Conservation (phyloP, 83 land plant species). For the Picea engelmannii region DNA sequence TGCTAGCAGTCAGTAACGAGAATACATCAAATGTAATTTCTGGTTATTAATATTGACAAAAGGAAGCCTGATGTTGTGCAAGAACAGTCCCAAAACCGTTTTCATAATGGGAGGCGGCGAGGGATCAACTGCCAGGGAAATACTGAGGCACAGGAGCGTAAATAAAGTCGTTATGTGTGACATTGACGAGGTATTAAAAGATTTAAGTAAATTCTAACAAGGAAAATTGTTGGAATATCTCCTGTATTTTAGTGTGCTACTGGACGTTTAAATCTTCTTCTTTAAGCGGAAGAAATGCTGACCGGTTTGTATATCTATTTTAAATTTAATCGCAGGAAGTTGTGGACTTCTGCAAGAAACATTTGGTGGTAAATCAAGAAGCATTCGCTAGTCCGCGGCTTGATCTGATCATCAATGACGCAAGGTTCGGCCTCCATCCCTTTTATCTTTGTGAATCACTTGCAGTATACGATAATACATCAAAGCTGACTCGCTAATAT, state of each 20-base stretch:
- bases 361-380: constrained; percentile 36
- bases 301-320: too few species aligned
- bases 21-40: too few species aligned
- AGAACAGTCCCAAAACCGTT: constrained; percentile 43
- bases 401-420: constrained; percentile 55
- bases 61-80: not conserved
- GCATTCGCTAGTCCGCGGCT: constrained; percentile 41
- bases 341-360: constrained; percentile 48
- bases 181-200: constrained; percentile 48
- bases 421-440: constrained; percentile 28
- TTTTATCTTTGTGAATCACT: not conserved
- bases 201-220: too few species aligned
- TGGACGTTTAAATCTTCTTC: not conserved
- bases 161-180: constrained; percentile 68
- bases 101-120: constrained; percentile 73
- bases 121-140: constrained; percentile 66
- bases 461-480: not conserved
- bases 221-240: too few species aligned
- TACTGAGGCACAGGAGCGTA: constrained; percentile 42
- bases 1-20: too few species aligned
- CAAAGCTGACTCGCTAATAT: not conserved
- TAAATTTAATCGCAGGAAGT: constrained; percentile 37
- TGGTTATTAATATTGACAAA: too few species aligned
- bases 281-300: not conserved
- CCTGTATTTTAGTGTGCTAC: not conserved